Base-by-base conservation (phyloP, 495 filamentous ascomycete species). In the Thozetella sp. region DNA sequence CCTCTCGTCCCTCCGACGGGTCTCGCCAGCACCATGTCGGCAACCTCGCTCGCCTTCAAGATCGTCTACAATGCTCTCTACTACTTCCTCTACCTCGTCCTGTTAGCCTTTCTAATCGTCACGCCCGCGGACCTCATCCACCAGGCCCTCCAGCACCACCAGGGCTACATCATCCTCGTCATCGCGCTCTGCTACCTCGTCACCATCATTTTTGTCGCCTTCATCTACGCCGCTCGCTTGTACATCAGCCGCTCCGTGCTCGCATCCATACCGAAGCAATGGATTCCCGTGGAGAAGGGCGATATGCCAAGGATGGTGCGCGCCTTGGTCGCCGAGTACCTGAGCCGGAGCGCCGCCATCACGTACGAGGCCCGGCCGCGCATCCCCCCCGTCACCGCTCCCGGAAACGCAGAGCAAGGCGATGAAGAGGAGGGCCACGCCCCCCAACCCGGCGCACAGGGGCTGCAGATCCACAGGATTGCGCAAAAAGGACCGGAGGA, bases 141-240 rank as follows among this genome's bases (percentile, higher is more conserved):
- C 66, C 92, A 97, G 75, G 88, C 90, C 63, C 83, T 87, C 59
- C 65, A 74, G 43, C 82, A 80, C 26, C 64, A 74, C 43, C 86
- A 90, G 56, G 76, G 90, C 62, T 89, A 88, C 74, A 92, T 96
- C 72, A 85, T 96, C 63, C 91, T 97, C 76, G 85, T 95, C 70
- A 85, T 97, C 70, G 87, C 85, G 19, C 88, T 91, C 50, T 83
- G 83, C 64, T 94, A 96, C 68, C 67, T 96, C 51, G 76, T 93
- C 23, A 93, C 93, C 46, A 83, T 90, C 37, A 46, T 91, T 22
- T 67, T 94, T 54, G 82, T 90, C 24, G 69, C 86, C 37, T 84
- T 97, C 45, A 86, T 98, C 61, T 98, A 97, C 62, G 83, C 88
- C 27, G 86, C 86, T 24, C 82, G 96, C n/a, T 83, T 98, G n/a